Evolutionary conservation across 352 stramenopile genomes (phyloP).

Genomic region (Pythium graminicola): DNA sequence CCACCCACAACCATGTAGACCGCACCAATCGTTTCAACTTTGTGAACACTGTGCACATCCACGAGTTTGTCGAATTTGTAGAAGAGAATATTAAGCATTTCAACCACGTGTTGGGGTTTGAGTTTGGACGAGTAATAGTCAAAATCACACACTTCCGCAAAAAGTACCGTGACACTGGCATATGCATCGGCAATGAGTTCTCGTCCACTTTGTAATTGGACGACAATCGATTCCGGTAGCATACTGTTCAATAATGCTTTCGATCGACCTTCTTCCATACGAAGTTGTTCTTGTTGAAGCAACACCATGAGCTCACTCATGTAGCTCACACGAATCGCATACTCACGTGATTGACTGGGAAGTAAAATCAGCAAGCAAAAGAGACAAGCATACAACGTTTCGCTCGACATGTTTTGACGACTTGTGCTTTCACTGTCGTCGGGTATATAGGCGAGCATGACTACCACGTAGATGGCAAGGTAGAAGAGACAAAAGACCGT

Average conservation of each 20-base stretch:
- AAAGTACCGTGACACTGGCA: slow-evolving; percentile 62
- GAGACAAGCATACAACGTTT: slow-evolving; percentile 73
- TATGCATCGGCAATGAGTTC: slow-evolving; percentile 85
- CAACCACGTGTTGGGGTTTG: slow-evolving; percentile 77
- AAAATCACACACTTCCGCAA: slow-evolving; percentile 81
- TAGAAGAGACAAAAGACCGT: slow-evolving; percentile 63
- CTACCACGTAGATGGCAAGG: slow-evolving; percentile 58
- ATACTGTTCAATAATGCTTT: slow-evolving; percentile 80
- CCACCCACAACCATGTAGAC: slow-evolving; percentile 87
- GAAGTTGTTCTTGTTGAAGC: slow-evolving; percentile 71
- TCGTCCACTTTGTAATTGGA: slow-evolving; percentile 64
- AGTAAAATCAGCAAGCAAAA: slow-evolving; percentile 80
- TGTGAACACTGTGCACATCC: slow-evolving; percentile 84
- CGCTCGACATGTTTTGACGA: slow-evolving; percentile 42
- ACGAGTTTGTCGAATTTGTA: slow-evolving; percentile 87
- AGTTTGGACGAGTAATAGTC: slow-evolving; percentile 75
- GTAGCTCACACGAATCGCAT: slow-evolving; percentile 75
- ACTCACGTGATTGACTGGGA: slow-evolving; percentile 69
- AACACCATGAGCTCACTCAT: slow-evolving; percentile 84
- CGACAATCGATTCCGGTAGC: slow-evolving; percentile 70
- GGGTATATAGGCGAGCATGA: slow-evolving; percentile 64
- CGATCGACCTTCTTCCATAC: slow-evolving; percentile 72
- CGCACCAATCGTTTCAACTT: slow-evolving; percentile 87
- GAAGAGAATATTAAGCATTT: slow-evolving; percentile 85
- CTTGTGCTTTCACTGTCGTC: slow-evolving; percentile 27